These are phyloP conservation scores for Coemansia sp. DNA, from an alignment of 192 early-diverging fungal genomes.

Conservation along the genomic window DNA sequence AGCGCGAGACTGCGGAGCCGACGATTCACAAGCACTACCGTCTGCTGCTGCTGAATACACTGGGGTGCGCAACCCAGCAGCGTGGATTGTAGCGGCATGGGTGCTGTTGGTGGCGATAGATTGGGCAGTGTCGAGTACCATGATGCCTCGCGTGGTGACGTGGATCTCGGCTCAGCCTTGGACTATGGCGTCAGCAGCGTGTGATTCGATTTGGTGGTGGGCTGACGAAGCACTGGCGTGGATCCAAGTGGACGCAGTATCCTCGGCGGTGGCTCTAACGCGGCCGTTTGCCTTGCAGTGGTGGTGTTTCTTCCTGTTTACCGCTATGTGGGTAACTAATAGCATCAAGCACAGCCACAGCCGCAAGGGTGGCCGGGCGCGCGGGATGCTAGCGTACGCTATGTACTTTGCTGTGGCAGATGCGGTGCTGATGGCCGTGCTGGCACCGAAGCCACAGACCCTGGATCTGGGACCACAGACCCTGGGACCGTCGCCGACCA, in stretches of 20 bases:
- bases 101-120: constrained; percentile 22
- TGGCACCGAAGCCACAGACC: not conserved
- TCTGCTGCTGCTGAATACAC: not conserved
- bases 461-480: not conserved
- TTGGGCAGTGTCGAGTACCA: constrained; percentile 37
- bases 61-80: not conserved
- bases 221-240: constrained; percentile 32
- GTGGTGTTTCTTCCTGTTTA: constrained; percentile 26
- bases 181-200: constrained; percentile 14
- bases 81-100: constrained; percentile 36
- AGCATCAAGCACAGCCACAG: not conserved
- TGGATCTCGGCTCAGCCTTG: constrained; percentile 28
- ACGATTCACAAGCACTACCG: no score
- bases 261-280: constrained; percentile 22
- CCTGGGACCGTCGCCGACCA: not conserved
- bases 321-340: not conserved
- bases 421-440: constrained; percentile 13
- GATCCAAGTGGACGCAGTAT: constrained; percentile 18
- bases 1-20: not conserved
- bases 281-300: constrained; percentile 34
- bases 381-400: constrained; percentile 15
- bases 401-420: constrained; percentile 32
- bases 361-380: not conserved
- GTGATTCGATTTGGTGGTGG: constrained; percentile 26
- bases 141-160: constrained; percentile 27